Evolutionary conservation across 371 early-diverging fungal genomes (phyloP).

Genomic region (Sporodiniella umbellata): DNA sequence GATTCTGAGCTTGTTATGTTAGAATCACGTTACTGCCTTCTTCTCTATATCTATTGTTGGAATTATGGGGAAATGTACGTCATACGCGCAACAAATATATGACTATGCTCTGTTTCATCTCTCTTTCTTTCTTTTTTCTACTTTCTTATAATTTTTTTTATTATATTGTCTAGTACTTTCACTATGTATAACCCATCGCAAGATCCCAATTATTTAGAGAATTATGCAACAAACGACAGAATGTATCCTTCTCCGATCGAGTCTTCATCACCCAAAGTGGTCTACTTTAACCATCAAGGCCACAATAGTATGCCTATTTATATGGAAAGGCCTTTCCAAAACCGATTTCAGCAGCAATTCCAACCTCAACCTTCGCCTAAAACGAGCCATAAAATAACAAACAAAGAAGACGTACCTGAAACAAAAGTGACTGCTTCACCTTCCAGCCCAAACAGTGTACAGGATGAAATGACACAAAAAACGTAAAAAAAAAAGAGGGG

Average conservation of each 20-base stretch:
- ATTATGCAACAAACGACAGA: background rate
- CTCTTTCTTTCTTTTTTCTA: background rate
- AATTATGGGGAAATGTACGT: background rate
- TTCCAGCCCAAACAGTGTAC: slow-evolving; percentile 24
- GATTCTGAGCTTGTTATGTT: no score
- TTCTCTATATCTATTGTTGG: background rate
- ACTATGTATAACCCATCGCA: background rate
- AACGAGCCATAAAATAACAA: background rate
- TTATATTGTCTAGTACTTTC: no score
- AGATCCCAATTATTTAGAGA: background rate
- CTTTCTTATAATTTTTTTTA: no score
- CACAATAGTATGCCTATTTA: background rate
- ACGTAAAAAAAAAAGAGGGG: slow-evolving; percentile 17
- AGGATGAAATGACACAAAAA: slow-evolving; percentile 38
- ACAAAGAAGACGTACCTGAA: slow-evolving; percentile 5
- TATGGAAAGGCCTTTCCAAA: background rate
- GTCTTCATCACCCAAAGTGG: background rate
- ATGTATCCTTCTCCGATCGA: background rate
- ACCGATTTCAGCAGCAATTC: background rate
- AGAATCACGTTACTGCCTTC: background rate
- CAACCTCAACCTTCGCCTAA: no score
- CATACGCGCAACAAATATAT: background rate
- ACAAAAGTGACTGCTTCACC: slow-evolving; percentile 6
- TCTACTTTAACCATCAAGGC: background rate
- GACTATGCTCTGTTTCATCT: background rate